Conservation (phyloP, 1,284 basidiomycete genomes). For the Sporisorium reilianum region DNA sequence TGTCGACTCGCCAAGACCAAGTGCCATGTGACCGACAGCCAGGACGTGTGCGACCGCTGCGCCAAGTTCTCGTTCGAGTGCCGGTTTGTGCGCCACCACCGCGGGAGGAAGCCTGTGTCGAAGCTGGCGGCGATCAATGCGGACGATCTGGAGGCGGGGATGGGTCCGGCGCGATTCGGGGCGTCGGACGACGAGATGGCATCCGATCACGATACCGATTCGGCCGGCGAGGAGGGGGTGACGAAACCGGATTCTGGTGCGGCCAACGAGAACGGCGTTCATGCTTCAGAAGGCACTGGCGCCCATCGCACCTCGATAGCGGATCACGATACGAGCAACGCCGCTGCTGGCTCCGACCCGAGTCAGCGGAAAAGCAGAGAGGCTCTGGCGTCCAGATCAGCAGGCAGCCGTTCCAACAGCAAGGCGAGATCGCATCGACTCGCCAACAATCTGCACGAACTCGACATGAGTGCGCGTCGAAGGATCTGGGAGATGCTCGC, state of each 20-base stretch:
- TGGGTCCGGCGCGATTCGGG: conserved; percentile 11
- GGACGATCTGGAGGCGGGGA: conserved; percentile 23
- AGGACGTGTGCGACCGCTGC: conserved; percentile 45
- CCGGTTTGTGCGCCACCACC: conserved; percentile 43
- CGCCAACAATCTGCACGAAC: conserved; percentile 34
- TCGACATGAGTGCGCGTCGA: conserved; percentile 36
- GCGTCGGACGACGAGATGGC: conserved; percentile 30
- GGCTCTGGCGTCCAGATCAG: background rate
- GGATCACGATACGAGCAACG: conserved; percentile 7
- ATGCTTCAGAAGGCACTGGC: background rate
- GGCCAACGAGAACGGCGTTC: conserved; percentile 2
- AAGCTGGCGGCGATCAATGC: conserved; percentile 42
- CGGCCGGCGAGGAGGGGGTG: conserved; percentile 17
- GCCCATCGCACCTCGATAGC: background rate
- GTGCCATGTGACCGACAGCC: conserved; percentile 34
- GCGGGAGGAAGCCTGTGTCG: conserved; percentile 42
- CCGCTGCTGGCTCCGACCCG: conserved; percentile 3
- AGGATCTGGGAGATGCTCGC: conserved; percentile 54
- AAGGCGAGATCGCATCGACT: conserved; percentile 25
- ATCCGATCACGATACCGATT: conserved; percentile 29
- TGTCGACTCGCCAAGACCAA: conserved; percentile 51
- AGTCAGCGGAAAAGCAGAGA: conserved; percentile 26
- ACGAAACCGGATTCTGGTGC: conserved; percentile 5
- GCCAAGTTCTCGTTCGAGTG: conserved; percentile 49
- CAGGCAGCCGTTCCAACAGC: conserved; percentile 29